Evolutionary conservation across 345 rosid genomes (phyloP).

Genomic region (Acer negundo): DNA sequence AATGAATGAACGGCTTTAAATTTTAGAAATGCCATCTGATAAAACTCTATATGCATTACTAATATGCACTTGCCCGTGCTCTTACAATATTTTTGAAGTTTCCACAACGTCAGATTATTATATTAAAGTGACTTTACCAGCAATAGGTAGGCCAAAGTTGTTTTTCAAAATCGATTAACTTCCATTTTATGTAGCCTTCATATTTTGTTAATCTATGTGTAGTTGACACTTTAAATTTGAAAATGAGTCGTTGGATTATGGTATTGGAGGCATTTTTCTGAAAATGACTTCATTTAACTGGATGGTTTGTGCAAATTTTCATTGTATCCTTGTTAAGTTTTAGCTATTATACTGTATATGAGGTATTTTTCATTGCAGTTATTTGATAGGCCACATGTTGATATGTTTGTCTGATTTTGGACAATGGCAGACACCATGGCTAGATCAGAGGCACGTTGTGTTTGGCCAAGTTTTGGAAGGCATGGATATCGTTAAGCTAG

Average conservation of each 20-base stretch:
- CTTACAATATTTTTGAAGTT: not conserved
- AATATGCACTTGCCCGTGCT: not conserved
- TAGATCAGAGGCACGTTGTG: constrained; percentile 93
- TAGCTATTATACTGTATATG: not conserved
- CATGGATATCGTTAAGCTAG: constrained; percentile 77
- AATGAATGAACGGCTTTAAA: not conserved
- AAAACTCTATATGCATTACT: not conserved
- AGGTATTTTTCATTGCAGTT: not conserved
- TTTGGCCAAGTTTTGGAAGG: constrained; percentile 98
- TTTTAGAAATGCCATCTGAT: not conserved
- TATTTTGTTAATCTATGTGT: not conserved
- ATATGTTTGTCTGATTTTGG: not conserved
- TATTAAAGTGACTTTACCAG: not conserved
- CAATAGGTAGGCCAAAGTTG: not conserved
- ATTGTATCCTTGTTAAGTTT: not conserved
- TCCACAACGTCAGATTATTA: not conserved
- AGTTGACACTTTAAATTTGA: constrained; percentile 1
- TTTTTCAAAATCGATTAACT: not conserved
- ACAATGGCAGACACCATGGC: constrained; percentile 88
- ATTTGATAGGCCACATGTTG: not conserved
- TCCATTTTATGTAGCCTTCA: not conserved
- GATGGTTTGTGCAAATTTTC: not conserved
- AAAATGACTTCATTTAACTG: not conserved
- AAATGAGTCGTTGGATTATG: not conserved
- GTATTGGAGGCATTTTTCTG: not conserved